Evolutionary conservation across 768 basidiomycete species (phyloP), one percentile per base, ranked within the genome.

Genomic region (Thelephora ganbajun): DNA sequence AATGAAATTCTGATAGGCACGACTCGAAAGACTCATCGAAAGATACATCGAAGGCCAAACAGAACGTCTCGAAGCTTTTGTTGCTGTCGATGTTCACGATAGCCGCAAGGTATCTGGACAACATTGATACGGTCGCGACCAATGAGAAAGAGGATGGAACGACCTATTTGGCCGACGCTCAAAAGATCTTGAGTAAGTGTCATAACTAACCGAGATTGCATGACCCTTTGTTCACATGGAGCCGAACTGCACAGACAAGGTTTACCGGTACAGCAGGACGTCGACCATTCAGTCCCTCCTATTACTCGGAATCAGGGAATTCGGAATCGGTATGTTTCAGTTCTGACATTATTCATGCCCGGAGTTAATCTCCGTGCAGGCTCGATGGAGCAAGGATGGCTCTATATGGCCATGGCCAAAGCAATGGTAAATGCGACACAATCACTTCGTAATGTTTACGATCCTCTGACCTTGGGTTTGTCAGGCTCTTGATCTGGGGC

Each of bases 361-460:
- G 7, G 3, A 13, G 26, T 44, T 7, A 22, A 18, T 20, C 14
- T 43, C 39, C n/a, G 6, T 34, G 26, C 51, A 71, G 70, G 72
- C 23, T 67, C 70, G 12, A 87, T 88, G 82, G 82, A 86, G 51
- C 80, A 85, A 58, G 85, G 83, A 1, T 93, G 90, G 90, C 69
- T 87, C 43, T 85, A 82, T 56, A 77, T 81, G 52, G 84, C 84
- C 34, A 80, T 83, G 79, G 85, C 79, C 26, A 72, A 83, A 47
- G 72, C 84, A 30, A 84, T 87, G 81, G 79, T 80, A 53, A 19
- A 66, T 59, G 35, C 3, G 16, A 26, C 23, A 7, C 26, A 34
- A 22, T 22, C 33, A 19, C 11, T 36, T 16, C 41, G 16, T 37
- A 19, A 13, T 43, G 13, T 6, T 35, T 48, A 4, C 18, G 11